Evolutionary conservation across 768 basidiomycete species (phyloP).

Genomic region (Auricularia heimuer): DNA sequence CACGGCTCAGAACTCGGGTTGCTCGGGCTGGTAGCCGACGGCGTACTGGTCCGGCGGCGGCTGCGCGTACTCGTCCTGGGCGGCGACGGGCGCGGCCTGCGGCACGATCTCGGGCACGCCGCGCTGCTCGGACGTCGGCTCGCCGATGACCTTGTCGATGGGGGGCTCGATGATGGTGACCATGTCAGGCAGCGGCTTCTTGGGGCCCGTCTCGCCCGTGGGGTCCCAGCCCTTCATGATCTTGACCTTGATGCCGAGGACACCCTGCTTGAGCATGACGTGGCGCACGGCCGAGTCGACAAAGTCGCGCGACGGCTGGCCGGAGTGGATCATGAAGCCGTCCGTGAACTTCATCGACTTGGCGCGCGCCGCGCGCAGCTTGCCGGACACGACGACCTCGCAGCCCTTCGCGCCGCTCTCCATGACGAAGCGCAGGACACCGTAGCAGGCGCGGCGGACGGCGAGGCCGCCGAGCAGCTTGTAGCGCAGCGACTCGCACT

Average conservation of each 20-base stretch:
- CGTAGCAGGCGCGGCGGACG: constrained; percentile 96
- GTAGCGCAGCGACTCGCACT: constrained; percentile 97
- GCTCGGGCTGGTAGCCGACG: constrained; percentile 35
- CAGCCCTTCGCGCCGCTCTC: constrained; percentile 99
- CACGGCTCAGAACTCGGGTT: constrained; percentile 47
- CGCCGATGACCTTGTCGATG: constrained; percentile 79
- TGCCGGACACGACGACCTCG: constrained; percentile 98
- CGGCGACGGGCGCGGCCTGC: constrained; percentile 34
- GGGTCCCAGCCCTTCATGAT: constrained; percentile 99
- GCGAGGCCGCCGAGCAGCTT: constrained; percentile 99
- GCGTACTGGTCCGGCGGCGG: constrained; percentile 21
- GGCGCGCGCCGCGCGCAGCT: constrained; percentile 98
- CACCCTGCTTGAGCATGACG: constrained; percentile 96
- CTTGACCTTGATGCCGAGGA: constrained; percentile 99
- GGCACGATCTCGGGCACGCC: constrained; percentile 40
- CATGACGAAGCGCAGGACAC: constrained; percentile 99
- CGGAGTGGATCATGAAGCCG: constrained; percentile 98
- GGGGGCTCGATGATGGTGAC: constrained; percentile 86
- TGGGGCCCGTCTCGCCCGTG: constrained; percentile 79
- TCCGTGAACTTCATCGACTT: constrained; percentile 99
- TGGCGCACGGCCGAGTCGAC: constrained; percentile 97
- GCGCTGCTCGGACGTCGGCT: constrained; percentile 84
- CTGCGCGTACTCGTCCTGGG: constrained; percentile 36
- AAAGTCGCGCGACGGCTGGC: constrained; percentile 94
- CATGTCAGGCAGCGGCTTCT: constrained; percentile 89